A percentile compares a stretch with the other conserved stretches of the same genome.
These are phyloP conservation scores for Raffaelea deltoideospora DNA, from an alignment of 2,329 filamentous ascomycete genomes.

Conservation along the genomic window DNA sequence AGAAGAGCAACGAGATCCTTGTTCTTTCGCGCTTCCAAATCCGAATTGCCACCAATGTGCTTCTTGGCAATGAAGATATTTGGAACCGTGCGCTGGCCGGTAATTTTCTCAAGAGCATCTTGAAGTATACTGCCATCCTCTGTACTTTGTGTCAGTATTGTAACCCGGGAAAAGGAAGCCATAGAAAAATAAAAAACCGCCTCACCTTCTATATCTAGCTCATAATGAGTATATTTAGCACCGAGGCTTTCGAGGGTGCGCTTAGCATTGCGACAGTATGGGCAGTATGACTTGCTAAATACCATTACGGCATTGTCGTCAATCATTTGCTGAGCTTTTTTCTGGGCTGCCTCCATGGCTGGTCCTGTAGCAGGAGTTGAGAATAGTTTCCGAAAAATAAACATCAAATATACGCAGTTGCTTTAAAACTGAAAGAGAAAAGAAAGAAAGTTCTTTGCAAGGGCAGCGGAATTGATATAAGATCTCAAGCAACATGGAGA, in stretches of 20 bases:
- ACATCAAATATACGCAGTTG: constrained; percentile 37
- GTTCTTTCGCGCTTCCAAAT: constrained; percentile 48
- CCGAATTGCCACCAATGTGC: constrained; percentile 95
- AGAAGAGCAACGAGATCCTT: constrained; percentile 43
- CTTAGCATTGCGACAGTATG: constrained; percentile 78
- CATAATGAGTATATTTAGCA: constrained; percentile 60
- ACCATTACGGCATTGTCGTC: constrained; percentile 82
- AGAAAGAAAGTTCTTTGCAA: too few species aligned
- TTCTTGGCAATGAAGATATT: constrained; percentile 86
- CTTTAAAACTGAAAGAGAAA: too few species aligned
- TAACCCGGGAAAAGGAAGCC: not conserved
- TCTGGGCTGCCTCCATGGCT: constrained; percentile 69
- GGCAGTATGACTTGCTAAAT: constrained; percentile 96
- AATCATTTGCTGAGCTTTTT: constrained; percentile 75
- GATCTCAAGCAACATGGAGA: too few species aligned
- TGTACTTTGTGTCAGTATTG: constrained; percentile 21
- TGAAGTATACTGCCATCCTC: constrained; percentile 76
- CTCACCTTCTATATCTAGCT: constrained; percentile 75
- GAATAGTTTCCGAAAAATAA: constrained; percentile 61
- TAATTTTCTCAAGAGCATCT: constrained; percentile 65
- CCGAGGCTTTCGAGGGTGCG: constrained; percentile 50
- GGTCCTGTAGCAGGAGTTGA: constrained; percentile 35
- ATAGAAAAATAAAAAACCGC: not conserved
- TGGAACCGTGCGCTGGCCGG: constrained; percentile 75
- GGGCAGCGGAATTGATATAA: too few species aligned